Evolutionary conservation across 305 asterid genomes (phyloP), one percentile per base, ranked within the genome.

Genomic region (Euphrasia arctica): DNA sequence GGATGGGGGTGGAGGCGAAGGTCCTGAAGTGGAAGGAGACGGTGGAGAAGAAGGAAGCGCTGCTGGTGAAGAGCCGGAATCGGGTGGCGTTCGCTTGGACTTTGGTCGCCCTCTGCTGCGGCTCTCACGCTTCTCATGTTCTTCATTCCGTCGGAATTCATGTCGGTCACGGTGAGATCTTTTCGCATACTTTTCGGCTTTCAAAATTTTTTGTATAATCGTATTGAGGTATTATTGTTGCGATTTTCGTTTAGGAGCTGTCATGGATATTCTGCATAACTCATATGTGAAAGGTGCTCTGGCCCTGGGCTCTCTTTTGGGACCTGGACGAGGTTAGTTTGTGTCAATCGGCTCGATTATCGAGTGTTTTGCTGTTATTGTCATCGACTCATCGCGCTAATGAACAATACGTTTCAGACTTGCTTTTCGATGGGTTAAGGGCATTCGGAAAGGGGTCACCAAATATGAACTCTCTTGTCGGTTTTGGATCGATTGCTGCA

Each of bases 391-490:
- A 18, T 18, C 22, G 60, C 63, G 8, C 42, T 36, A 36, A 36
- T 6, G 42, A 36, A 48, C 58, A 60, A 48, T 59, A 48, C 77
- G 74, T 66, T 58, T 64, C 82, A 93, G 97, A 86, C 77, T 79
- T 93, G 83, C 95, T 93, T 70, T 81, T 84, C 78, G 97, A 93
- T 69, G 97, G 97, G 54, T 65, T 90, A 49, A 78, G 70, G 75
- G 96, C 99, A 67, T 82, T 93, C 65, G 65, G 78, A 62, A 93
- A 93, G 79, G 95, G 96, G 55, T 90, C 95, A 3, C 99, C 99
- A 56, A 93, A 93, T 81, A 90, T 88, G 96, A 93, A 93, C 83
- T 93, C 99, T 36, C 99, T 93, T 59, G 97, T 90, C 61, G 97
- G 97, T 73, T 90, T 93, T 77, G 98, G 98, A 70, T 83, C 97